Base-by-base conservation (phyloP, 2,329 filamentous ascomycete species). In the Venturia nashicola region DNA sequence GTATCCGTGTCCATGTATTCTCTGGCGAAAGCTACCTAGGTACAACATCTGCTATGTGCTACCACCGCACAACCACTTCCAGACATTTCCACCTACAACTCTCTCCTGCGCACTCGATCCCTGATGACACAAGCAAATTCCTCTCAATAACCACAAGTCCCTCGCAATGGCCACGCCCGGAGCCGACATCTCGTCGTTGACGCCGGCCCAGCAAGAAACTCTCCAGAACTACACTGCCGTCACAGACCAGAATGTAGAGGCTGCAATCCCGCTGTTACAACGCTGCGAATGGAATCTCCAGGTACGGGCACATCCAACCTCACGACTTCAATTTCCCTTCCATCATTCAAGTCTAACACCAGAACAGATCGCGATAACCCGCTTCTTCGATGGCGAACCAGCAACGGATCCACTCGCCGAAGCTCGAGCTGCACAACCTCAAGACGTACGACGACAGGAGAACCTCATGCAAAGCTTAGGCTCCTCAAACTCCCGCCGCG, bases 351-450 rank as follows among this genome's bases (percentile, higher is more conserved):
- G 27, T 20, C 64, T 68, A 70, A 57, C 32, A 36, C 8, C 27
- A 9, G 48, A 57, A 57, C 32, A 97, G 87, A 96, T 97, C 70
- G 93, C 94, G 65, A 93, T 99, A 67, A 86, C 94, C 68, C 95
- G 95, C 72, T 97, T 97, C 83, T 99, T 97, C 74, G 94, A 99
- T 71, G 94, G 94, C 69, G 94, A 97, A 77, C 88, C 88, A 3
- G 84, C 91, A 60, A 90, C 96, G 65, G 73, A 75, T 73, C 88
- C 85, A 14, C 79, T 93, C 20, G 88, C 89, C 65, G 90, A 94
- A 77, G 89, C 89, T 65, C 82, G 86, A 61, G 71, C 76, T 40
- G 80, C 85, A 46, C 86, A 87, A 20, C 83, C 84, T 59, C 80
- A 83, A 67, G 77, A 85, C 65, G 77, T 80, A 16, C 82, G 90